A percentile compares a stretch with the other conserved stretches of the same genome.
Evolutionary conservation across 2,329 filamentous ascomycete species (phyloP).

Genomic region (Curvularia sp.): DNA sequence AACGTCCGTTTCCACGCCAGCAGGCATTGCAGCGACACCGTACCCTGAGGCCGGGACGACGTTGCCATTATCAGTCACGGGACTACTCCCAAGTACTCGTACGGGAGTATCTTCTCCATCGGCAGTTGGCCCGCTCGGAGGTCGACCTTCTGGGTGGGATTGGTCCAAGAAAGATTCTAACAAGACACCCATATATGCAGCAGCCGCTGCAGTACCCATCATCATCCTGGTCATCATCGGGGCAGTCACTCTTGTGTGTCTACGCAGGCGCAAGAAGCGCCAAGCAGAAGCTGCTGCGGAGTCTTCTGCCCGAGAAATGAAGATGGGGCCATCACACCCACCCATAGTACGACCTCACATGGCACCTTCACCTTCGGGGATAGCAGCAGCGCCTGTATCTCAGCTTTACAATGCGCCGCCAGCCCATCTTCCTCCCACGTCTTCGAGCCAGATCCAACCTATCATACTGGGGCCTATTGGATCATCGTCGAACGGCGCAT

Average conservation of each 20-base stretch:
- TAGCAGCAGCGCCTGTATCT: constrained; percentile 5
- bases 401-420: constrained; percentile 26
- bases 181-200: constrained; percentile 30
- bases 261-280: constrained; percentile 43
- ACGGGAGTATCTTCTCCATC: constrained; percentile 5
- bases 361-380: constrained; percentile 26
- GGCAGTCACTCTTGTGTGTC: constrained; percentile 31
- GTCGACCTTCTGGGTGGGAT: constrained; percentile 6
- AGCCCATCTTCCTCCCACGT: constrained; percentile 27
- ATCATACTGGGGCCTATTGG: constrained; percentile 47
- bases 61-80: constrained; percentile 4
- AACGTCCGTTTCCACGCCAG: constrained; percentile 6
- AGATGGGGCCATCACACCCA: constrained; percentile 24
- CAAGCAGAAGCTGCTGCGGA: constrained; percentile 19
- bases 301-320: constrained; percentile 35
- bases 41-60: constrained; percentile 4
- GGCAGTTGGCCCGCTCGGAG: neutral
- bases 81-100: neutral
- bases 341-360: constrained; percentile 26
- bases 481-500: constrained; percentile 41
- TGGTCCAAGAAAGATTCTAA: constrained; percentile 16
- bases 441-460: constrained; percentile 31
- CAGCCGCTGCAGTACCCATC: constrained; percentile 34
- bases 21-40: constrained; percentile 11
- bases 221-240: constrained; percentile 37